phyloP scores from a whole-genome alignment of 345 rosid genomes.

The Adansonia digitata region DNA sequence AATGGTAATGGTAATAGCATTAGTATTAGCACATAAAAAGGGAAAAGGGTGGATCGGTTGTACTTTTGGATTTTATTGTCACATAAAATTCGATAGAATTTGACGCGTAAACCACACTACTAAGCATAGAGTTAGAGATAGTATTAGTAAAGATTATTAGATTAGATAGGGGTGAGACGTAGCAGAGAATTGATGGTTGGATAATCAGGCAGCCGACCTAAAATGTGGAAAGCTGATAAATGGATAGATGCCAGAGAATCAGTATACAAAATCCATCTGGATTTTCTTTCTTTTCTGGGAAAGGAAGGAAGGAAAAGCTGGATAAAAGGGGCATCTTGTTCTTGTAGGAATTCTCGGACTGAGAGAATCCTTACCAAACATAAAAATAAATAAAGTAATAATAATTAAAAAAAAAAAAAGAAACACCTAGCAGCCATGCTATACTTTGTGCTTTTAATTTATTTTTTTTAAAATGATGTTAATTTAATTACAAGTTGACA shows the following conservation, averaged over 20 bases:
- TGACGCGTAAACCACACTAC: not conserved
- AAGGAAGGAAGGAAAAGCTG: not conserved
- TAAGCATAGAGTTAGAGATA: not conserved
- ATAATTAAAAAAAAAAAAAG: too few species aligned
- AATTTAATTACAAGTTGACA: not conserved
- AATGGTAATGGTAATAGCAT: too few species aligned
- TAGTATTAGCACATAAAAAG: too few species aligned
- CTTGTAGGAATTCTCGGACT: not conserved
- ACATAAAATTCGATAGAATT: not conserved
- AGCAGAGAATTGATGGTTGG: not conserved
- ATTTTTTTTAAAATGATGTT: not conserved
- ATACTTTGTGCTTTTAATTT: not conserved
- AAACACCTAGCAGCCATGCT: too few species aligned
- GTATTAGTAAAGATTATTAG: not conserved
- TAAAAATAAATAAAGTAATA: too few species aligned
- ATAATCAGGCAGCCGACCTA: not conserved
- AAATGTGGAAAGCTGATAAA: too few species aligned
- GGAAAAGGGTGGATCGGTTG: not conserved
- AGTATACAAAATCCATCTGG: constrained; percentile 2
- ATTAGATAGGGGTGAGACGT: not conserved
- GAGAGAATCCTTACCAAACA: not conserved
- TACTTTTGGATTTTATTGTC: not conserved
- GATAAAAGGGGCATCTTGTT: not conserved
- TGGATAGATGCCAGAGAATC: not conserved
- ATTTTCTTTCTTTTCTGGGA: not conserved